Evolutionary conservation across 441 rosid genomes (phyloP).

Genomic region (Omphalea diandra): DNA sequence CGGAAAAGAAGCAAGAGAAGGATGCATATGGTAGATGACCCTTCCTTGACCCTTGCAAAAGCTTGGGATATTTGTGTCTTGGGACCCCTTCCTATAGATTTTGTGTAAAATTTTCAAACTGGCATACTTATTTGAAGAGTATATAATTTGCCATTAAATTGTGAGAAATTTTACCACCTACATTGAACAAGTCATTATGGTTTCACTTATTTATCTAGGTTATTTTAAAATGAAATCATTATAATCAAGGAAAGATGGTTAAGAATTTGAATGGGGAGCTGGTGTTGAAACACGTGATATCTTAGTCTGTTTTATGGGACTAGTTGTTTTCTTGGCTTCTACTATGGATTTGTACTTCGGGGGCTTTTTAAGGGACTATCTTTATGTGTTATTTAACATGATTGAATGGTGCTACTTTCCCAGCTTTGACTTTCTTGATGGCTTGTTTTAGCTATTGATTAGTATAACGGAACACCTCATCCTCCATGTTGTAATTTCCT

Average conservation of each 20-base stretch:
- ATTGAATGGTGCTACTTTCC: not conserved
- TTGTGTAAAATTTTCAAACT: not conserved
- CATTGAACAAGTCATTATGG: not conserved
- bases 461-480: not conserved
- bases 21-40: no score
- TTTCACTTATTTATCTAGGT: not conserved
- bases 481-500: not conserved
- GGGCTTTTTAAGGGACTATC: not conserved
- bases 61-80: no score
- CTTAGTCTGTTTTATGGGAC: not conserved
- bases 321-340: not conserved
- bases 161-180: not conserved
- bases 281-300: not conserved
- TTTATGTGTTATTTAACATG: conserved; percentile 1
- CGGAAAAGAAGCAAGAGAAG: no score
- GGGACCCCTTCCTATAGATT: not conserved
- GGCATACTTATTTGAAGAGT: not conserved
- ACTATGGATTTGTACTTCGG: not conserved
- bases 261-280: conserved; percentile 3
- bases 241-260: not conserved
- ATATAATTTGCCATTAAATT: not conserved
- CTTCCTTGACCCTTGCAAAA: no score
- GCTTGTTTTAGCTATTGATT: not conserved
- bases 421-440: not conserved
- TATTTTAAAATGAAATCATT: not conserved